These are phyloP conservation scores for Aegilops umbellulata DNA, from an alignment of 176 grass and related monocot species.

Conservation along the genomic window DNA sequence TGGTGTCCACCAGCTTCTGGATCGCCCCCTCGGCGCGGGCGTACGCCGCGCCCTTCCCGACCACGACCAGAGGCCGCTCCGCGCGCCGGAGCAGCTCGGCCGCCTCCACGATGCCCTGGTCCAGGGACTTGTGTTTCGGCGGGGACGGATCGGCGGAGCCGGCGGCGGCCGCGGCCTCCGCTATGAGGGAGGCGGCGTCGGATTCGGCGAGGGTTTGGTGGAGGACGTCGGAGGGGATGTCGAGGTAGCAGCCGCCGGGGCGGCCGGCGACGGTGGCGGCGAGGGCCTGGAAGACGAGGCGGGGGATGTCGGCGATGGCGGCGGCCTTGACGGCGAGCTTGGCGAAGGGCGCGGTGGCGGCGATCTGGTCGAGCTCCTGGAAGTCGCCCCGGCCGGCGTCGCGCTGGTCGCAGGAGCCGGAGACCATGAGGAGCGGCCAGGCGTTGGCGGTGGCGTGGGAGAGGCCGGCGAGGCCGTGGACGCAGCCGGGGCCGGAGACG, in stretches of 20 bases:
- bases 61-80: conserved; percentile 66
- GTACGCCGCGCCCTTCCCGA: conserved; percentile 88
- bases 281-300: conserved; percentile 66
- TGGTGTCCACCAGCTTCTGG: conserved; percentile 74
- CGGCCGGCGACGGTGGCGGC: conserved; percentile 47
- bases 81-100: conserved; percentile 64
- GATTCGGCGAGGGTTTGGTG: conserved; percentile 78
- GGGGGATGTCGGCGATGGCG: conserved; percentile 65
- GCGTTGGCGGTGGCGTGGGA: conserved; percentile 83
- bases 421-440: conserved; percentile 89
- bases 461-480: conserved; percentile 83
- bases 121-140: conserved; percentile 29
- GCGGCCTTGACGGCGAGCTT: conserved; percentile 82
- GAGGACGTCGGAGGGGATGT: conserved; percentile 87
- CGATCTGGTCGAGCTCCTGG: conserved; percentile 94
- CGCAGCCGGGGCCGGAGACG: conserved; percentile 84
- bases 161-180: background rate
- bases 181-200: conserved; percentile 50
- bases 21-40: conserved; percentile 62
- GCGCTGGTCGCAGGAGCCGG: conserved; percentile 76
- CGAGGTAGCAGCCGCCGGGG: conserved; percentile 85
- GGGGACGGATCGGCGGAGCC: conserved; percentile 28
- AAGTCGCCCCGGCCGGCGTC: conserved; percentile 85
- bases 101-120: conserved; percentile 43
- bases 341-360: conserved; percentile 70